phyloP scores from a whole-genome alignment of 108 stramenopile species.

The Cyclotella choctawhatcheeana region DNA sequence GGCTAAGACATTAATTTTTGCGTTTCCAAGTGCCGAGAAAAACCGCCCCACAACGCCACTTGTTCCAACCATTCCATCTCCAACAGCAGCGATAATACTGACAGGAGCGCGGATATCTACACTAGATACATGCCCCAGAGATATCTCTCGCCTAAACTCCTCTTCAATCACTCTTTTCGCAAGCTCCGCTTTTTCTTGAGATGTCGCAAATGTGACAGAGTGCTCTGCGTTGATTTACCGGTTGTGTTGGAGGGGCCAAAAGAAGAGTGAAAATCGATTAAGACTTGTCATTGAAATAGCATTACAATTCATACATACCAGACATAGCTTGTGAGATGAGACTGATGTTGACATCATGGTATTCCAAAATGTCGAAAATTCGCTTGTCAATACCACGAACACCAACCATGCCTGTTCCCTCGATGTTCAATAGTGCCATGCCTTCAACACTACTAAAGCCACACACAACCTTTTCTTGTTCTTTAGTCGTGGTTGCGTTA shows the following conservation, averaged over 20 bases:
- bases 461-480: slow-evolving; percentile 72
- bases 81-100: slow-evolving; percentile 91
- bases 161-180: slow-evolving; percentile 77
- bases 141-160: slow-evolving; percentile 78
- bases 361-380: slow-evolving; percentile 80
- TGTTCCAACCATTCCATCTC: slow-evolving; percentile 83
- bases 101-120: slow-evolving; percentile 69
- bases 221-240: no score
- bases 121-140: slow-evolving; percentile 47
- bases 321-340: slow-evolving; percentile 91
- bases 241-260: no score
- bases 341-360: slow-evolving; percentile 69
- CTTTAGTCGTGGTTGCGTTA: slow-evolving; percentile 48
- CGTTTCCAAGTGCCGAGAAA: slow-evolving; percentile 85
- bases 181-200: slow-evolving; percentile 45
- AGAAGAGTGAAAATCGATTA: no score
- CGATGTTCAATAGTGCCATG: slow-evolving; percentile 90
- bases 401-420: slow-evolving; percentile 88
- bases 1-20: slow-evolving; percentile 86
- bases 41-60: slow-evolving; percentile 86
- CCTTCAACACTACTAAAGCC: slow-evolving; percentile 87
- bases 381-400: slow-evolving; percentile 79
- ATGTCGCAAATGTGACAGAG: slow-evolving; percentile 83
- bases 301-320: no score
- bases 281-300: no score